Evolutionary conservation across 352 stramenopile genomes (phyloP).

Genomic region (Globisporangium barbulae): DNA sequence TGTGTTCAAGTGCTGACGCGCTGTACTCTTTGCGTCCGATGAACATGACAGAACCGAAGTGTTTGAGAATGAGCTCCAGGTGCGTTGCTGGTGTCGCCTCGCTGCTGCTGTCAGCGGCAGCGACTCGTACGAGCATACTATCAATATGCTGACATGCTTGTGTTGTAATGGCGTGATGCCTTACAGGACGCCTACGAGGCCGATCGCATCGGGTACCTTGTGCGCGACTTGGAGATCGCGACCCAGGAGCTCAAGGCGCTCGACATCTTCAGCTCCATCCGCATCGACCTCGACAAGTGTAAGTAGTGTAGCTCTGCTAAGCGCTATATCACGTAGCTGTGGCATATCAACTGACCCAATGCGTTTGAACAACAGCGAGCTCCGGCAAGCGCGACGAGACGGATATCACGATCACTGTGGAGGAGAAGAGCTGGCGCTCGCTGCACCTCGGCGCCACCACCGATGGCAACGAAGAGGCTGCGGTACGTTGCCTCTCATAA

Average conservation of each 20-base stretch:
- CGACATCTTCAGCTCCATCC: conserved; percentile 83
- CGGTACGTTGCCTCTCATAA: conserved; percentile 25
- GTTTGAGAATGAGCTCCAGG: conserved; percentile 86
- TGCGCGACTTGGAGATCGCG: conserved; percentile 53
- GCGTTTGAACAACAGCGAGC: conserved; percentile 35
- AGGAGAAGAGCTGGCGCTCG: conserved; percentile 85
- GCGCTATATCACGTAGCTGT: background rate
- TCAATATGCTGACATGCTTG: background rate
- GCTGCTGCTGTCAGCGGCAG: background rate
- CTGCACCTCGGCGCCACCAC: conserved; percentile 83
- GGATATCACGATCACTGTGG: conserved; percentile 85
- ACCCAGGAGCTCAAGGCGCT: conserved; percentile 69
- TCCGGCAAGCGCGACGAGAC: conserved; percentile 70
- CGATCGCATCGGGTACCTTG: conserved; percentile 63
- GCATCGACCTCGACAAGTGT: conserved; percentile 80
- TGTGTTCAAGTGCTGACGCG: background rate
- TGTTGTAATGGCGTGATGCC: background rate
- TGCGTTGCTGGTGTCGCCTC: conserved; percentile 9
- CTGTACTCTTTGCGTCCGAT: background rate
- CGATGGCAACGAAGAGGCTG: conserved; percentile 82
- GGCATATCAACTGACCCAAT: background rate
- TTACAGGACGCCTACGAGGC: conserved; percentile 56
- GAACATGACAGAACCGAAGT: conserved; percentile 51
- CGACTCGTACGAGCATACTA: background rate
- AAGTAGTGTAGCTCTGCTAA: background rate